Conservation (phyloP, 2,329 filamentous ascomycete species). For the Talaromyces sp. region DNA sequence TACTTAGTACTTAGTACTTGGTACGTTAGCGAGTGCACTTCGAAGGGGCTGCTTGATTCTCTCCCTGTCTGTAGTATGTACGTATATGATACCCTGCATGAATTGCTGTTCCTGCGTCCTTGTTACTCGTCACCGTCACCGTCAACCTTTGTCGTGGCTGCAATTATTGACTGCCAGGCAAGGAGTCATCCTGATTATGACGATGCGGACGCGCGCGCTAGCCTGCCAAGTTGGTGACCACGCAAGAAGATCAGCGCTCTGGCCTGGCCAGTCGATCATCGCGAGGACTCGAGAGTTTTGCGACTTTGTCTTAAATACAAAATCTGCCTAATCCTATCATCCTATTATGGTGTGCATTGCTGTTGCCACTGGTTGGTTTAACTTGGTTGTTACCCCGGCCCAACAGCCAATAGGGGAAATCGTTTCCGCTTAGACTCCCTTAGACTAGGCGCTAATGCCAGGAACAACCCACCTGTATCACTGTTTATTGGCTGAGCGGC, state of each 20-base stretch:
- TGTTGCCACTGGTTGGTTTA: too few relatives aligned
- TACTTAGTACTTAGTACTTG: too few relatives aligned
- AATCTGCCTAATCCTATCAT: background rate
- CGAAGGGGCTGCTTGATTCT: background rate
- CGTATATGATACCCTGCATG: too few relatives aligned
- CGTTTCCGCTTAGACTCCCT: background rate
- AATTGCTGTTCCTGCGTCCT: background rate
- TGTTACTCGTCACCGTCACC: background rate
- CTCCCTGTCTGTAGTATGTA: too few relatives aligned
- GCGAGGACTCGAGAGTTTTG: too few relatives aligned
- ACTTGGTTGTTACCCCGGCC: too few relatives aligned
- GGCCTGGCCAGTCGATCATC: background rate
- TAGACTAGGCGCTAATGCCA: background rate
- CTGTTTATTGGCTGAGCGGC: background rate
- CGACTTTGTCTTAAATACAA: too few relatives aligned
- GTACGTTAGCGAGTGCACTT: too few relatives aligned
- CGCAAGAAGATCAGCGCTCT: background rate
- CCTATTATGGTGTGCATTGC: background rate
- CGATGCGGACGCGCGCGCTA: background rate
- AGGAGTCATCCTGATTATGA: background rate
- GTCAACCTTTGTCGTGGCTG: background rate
- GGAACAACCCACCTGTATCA: background rate
- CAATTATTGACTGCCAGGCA: background rate
- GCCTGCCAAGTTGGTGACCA: background rate
- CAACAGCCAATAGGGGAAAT: background rate